Evolutionary conservation across 2,329 filamentous ascomycete species (phyloP), one percentile per base, ranked within the genome.

Genomic region (Colletotrichum nymphaeae): DNA sequence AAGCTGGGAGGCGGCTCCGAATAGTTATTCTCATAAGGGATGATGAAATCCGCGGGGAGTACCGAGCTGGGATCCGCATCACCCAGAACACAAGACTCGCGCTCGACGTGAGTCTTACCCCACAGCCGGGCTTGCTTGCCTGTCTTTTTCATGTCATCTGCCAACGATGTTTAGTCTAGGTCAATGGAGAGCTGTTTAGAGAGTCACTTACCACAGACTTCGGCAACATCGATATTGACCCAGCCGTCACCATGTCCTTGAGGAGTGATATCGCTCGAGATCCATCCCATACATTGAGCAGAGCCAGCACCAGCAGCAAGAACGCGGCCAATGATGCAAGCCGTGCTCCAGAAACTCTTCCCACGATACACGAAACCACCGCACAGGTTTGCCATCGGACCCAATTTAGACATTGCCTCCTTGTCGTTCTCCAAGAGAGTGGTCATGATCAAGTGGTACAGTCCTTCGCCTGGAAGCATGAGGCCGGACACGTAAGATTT

Each of bases 331-430:
- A 93, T 88, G 55, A 93, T 85, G 78, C 91, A 93, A 14, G 88
- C 86, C 1, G 89, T 92, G 80, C 91, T 93, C 91, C 91, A 93
- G 79, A 93, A 93, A 74, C 90, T 93, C 83, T 90, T 91, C 2
- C 87, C 87, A 5, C 80, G 82, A 77, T 92, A 93, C 3, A 92
- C 85, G 75, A 93, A 93, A 0, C 92, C 91, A 19, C 90, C 89
- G 56, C 89, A 91, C 0, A 93, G 81, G 74, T 91, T 91, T 4
- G 90, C 90, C 77, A 90, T 86, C 1, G 89, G 85, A 0, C 91
- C 91, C 9, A 93, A 81, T 60, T 80, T 87, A n/a, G 81, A 80
- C 76, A 93, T 85, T 2, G 90, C 91, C 26, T 86, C 83, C n/a
- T 85, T 83, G 74, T 93, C 91, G 72, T 90, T 91, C 77, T 93